Percentiles rank a stretch among this genome's conserved stretches.
Conservation (phyloP, 257 asterid species). For the Primulina huaijiensis region DNA sequence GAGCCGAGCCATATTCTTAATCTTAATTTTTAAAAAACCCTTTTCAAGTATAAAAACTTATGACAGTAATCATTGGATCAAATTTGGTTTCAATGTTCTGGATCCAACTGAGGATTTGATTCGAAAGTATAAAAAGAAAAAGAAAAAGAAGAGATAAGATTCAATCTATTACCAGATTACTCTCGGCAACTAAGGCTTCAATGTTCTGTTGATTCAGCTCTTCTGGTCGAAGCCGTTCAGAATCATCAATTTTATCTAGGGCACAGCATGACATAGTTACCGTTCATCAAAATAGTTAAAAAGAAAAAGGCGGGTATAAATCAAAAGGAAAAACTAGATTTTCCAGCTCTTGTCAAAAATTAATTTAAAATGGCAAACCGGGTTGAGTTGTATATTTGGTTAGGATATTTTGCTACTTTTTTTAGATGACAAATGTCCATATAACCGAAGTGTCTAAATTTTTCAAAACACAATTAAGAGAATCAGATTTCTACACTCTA, state of each 20-base stretch:
- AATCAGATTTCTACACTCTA: neutral
- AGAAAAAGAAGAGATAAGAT: constrained; percentile 4
- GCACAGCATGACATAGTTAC: constrained; percentile 25
- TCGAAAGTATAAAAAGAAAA: neutral
- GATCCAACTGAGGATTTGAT: neutral
- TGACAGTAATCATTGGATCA: constrained; percentile 15
- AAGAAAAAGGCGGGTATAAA: constrained; percentile 2
- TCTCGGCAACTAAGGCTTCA: constrained; percentile 98
- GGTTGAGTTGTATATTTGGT: neutral
- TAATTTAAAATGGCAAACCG: neutral
- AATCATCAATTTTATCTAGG: constrained; percentile 59
- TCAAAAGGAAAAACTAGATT: neutral
- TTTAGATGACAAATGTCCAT: neutral
- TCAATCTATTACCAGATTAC: constrained; percentile 69
- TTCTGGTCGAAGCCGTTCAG: constrained; percentile 93
- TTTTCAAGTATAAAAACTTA: neutral
- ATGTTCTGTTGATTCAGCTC: constrained; percentile 94
- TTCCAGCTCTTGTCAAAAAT: neutral
- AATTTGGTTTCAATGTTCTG: constrained; percentile 20
- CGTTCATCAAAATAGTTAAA: constrained; percentile 19
- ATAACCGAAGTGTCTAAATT: neutral
- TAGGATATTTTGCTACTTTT: no score
- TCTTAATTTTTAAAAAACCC: neutral
- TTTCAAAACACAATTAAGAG: neutral
- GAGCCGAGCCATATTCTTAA: neutral